Percentiles rank a stretch among this genome's conserved stretches.
Conservation (phyloP, 441 rosid species). For the Erysimum cheiri region DNA sequence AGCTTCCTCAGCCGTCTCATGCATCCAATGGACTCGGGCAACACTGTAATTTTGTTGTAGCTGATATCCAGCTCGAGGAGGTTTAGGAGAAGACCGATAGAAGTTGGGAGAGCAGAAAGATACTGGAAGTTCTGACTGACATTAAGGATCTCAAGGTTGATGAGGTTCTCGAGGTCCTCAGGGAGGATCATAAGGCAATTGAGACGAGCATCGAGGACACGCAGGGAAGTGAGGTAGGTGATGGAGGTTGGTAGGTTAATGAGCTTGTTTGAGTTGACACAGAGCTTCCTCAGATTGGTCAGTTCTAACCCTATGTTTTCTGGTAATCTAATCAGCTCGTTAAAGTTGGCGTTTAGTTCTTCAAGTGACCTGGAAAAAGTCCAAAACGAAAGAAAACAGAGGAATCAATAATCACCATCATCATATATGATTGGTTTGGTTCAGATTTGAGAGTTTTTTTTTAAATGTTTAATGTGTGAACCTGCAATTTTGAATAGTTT, state of each 20-base stretch:
- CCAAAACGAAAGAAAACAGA: neutral
- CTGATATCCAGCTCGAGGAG: constrained; percentile 83
- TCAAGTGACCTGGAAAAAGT: constrained; percentile 59
- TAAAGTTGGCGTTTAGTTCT: constrained; percentile 87
- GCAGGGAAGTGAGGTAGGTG: constrained; percentile 64
- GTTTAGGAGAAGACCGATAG: constrained; percentile 75
- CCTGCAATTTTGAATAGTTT: constrained; percentile 84
- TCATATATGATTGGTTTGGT: constrained; percentile 5
- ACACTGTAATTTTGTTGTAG: constrained; percentile 65
- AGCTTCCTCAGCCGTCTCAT: constrained; percentile 74
- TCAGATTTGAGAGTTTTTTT: constrained; percentile 17
- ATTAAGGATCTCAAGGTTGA: constrained; percentile 74
- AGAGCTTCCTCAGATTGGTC: constrained; percentile 63
- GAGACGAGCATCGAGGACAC: constrained; percentile 72
- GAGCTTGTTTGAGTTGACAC: constrained; percentile 78
- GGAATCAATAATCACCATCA: neutral
- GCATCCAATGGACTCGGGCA: constrained; percentile 84
- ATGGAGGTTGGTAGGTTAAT: constrained; percentile 64
- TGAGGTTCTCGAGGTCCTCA: constrained; percentile 70
- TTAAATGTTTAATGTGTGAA: constrained; percentile 29
- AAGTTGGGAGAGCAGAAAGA: constrained; percentile 65
- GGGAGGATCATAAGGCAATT: constrained; percentile 80
- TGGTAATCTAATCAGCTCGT: constrained; percentile 72
- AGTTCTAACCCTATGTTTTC: constrained; percentile 74
- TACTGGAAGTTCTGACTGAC: constrained; percentile 88